Evolutionary conservation across 495 filamentous ascomycete genomes (phyloP).

Genomic region (Podospora didyma): DNA sequence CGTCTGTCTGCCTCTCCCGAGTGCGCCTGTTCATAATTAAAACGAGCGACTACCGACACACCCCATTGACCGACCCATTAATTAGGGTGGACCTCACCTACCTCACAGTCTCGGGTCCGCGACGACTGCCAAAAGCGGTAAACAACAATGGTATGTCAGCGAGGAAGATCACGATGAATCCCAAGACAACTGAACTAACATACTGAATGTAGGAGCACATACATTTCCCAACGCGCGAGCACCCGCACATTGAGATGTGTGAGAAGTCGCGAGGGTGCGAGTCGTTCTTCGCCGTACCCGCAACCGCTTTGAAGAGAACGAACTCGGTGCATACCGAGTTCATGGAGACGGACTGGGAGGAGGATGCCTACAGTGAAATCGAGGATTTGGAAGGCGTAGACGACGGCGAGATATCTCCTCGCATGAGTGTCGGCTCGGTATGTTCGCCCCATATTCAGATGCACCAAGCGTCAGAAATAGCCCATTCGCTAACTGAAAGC

Average conservation of each 20-base stretch:
- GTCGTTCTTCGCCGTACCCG: conserved; percentile 38
- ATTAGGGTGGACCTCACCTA: not conserved
- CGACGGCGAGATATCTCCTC: conserved; percentile 60
- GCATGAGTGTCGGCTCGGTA: conserved; percentile 64
- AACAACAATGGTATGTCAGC: conserved; percentile 26
- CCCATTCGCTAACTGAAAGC: conserved; percentile 22
- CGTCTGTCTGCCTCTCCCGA: conserved; percentile 9
- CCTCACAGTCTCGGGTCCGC: too few species aligned
- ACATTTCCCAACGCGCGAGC: conserved; percentile 17
- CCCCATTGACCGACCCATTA: too few species aligned
- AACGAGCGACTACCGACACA: conserved; percentile 29
- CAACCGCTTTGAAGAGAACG: conserved; percentile 33
- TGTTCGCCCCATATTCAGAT: conserved; percentile 22
- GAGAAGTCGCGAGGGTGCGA: conserved; percentile 41
- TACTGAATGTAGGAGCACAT: conserved; percentile 16
- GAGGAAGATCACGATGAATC: too few species aligned
- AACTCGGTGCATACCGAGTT: conserved; percentile 66
- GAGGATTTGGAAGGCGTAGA: conserved; percentile 40
- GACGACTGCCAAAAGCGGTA: not conserved
- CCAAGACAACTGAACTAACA: conserved; percentile 17
- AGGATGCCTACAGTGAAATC: conserved; percentile 47
- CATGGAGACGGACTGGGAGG: conserved; percentile 69
- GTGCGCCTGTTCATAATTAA: not conserved
- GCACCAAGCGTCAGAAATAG: not conserved
- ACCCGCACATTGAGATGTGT: conserved; percentile 39